These are phyloP conservation scores for Torrubiellomyces zombiae DNA, from an alignment of 2,329 filamentous ascomycete genomes.

Conservation along the genomic window DNA sequence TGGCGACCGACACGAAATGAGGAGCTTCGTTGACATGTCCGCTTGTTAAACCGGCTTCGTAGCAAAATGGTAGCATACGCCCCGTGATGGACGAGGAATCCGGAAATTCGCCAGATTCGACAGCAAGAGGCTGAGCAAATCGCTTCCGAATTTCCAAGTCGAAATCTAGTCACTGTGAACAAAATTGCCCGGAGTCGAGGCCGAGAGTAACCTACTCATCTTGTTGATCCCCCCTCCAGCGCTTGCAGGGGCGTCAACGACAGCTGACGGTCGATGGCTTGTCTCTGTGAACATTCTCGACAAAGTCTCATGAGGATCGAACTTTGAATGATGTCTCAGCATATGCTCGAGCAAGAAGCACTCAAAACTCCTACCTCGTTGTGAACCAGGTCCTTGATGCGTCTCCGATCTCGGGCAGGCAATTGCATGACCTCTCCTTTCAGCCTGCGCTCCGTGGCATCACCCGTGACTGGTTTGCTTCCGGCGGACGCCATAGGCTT, in stretches of 20 bases:
- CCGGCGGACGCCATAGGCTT: slow-evolving; percentile 41
- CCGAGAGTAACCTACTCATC: slow-evolving; percentile 44
- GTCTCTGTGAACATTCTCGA: slow-evolving; percentile 34
- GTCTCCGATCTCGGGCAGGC: slow-evolving; percentile 46
- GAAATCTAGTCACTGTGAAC: slow-evolving; percentile 30
- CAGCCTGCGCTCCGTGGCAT: slow-evolving; percentile 46
- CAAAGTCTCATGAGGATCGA: slow-evolving; percentile 37
- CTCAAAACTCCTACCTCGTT: slow-evolving; percentile 33
- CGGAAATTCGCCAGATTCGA: slow-evolving; percentile 54
- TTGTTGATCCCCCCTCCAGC: slow-evolving; percentile 58
- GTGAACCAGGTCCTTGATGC: slow-evolving; percentile 46
- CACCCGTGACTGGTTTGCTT: slow-evolving; percentile 45
- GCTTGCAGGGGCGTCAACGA: slow-evolving; percentile 47
- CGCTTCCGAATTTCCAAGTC: slow-evolving; percentile 52
- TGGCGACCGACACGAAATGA: slow-evolving; percentile 46
- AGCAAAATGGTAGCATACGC: slow-evolving; percentile 52
- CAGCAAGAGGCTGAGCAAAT: slow-evolving; percentile 44
- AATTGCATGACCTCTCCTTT: slow-evolving; percentile 58
- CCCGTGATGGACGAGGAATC: slow-evolving; percentile 45
- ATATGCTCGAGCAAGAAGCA: not conserved
- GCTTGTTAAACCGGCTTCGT: slow-evolving; percentile 43
- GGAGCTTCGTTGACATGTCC: slow-evolving; percentile 44
- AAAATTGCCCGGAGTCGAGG: too few relatives aligned
- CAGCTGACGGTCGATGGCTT: slow-evolving; percentile 25
- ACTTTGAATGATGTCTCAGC: slow-evolving; percentile 19